Base-by-base conservation (phyloP, 2,329 filamentous ascomycete species). In the Trichoderma endophyticum region DNA sequence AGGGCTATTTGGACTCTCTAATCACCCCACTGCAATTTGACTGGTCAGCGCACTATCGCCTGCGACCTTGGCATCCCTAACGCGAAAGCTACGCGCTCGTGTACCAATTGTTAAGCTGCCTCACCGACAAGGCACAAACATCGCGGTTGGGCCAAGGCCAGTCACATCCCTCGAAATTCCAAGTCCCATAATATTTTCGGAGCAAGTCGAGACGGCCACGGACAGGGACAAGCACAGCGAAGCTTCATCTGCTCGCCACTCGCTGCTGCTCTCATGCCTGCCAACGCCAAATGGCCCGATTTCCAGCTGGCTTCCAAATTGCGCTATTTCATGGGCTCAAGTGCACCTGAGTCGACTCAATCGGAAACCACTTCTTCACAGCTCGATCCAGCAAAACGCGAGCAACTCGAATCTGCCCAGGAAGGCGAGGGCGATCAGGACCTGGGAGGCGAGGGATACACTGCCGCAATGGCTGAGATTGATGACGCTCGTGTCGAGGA, bases 221-320 rank as follows among this genome's bases (percentile, higher is more conserved):
- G 32, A 30, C 59, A n/a, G 24, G 61, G 28, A 70, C 39, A 26
- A 63, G 61, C 69, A 59, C 69, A 12, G 61, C 51, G 51, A 62
- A 26, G 48, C 15, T 73, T 72, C 51, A 21, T 14, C 36, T 48
- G 32, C 14, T n/a, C 61, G 18, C 54, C n/a, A 36, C 64, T 73
- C 69, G n/a, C 66, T 43, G 18, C 56, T 36, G 67, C 28, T 75
- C 76, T 75, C 73, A 80, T 79, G 78, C 73, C 78, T 73, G 75
- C 76, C 59, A 77, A 73, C 70, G 77, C 73, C 75, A 78, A 77
- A 79, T 82, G 80, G 80, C 76, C 77, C 72, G 75, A 81, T 73
- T 77, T 80, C 64, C 76, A 77, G 71, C 74, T 81, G 73, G 78
- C 79, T 67, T 81, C 79, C 62, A 78, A 75, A 28, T 73, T 80